Conservation (phyloP, 2,329 filamentous ascomycete species). For the Exophiala spinifera region DNA sequence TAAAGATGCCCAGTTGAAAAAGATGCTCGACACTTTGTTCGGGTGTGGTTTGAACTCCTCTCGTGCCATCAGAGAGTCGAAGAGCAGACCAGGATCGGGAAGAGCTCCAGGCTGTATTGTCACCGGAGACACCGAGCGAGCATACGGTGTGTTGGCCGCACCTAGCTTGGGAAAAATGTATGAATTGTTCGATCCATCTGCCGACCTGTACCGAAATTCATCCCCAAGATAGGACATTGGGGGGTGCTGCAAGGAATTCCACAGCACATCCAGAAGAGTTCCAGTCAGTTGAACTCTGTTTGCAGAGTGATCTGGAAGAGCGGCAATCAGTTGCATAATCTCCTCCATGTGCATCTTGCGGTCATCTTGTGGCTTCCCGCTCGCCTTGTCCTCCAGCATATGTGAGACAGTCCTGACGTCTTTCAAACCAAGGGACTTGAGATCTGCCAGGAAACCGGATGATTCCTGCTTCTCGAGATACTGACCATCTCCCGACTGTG, state of each 20-base stretch:
- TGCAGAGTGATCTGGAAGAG: constrained; percentile 61
- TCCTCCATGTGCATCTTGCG: constrained; percentile 75
- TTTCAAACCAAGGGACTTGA: constrained; percentile 54
- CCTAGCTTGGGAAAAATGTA: constrained; percentile 63
- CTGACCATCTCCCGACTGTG: constrained; percentile 61
- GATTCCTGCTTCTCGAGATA: constrained; percentile 51
- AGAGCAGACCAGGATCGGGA: constrained; percentile 60
- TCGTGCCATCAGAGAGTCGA: constrained; percentile 45
- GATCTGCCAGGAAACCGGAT: constrained; percentile 54
- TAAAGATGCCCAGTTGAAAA: constrained; percentile 71
- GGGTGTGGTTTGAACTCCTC: constrained; percentile 53
- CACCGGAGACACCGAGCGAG: constrained; percentile 58
- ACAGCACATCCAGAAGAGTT: constrained; percentile 65
- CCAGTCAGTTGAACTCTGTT: constrained; percentile 63
- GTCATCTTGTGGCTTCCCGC: constrained; percentile 66
- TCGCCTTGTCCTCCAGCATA: constrained; percentile 61
- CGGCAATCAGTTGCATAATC: constrained; percentile 65
- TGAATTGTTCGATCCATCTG: constrained; percentile 72
- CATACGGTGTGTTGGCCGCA: constrained; percentile 65
- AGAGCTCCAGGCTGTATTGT: constrained; percentile 58
- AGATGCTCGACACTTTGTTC: constrained; percentile 68
- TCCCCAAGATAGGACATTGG: constrained; percentile 57
- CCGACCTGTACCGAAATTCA: constrained; percentile 62
- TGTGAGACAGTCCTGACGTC: constrained; percentile 63
- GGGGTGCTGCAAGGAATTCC: constrained; percentile 70